Conservation (phyloP, 257 asterid genomes). For the Voacanga thouarsii region DNA sequence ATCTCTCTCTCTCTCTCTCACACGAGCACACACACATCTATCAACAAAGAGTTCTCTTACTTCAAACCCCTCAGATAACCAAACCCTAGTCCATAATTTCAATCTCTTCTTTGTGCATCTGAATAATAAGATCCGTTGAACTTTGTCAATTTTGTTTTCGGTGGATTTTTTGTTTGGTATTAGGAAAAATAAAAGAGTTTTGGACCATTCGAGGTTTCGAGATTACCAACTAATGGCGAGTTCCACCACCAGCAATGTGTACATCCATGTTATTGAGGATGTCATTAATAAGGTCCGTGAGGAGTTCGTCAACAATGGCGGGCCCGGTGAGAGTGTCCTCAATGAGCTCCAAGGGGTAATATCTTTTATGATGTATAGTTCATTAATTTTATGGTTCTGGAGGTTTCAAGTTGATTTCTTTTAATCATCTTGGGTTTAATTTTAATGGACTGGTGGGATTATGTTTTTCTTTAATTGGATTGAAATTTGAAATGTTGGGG, state of each 20-base stretch:
- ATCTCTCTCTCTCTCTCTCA: background rate
- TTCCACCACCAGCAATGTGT: slow-evolving; percentile 71
- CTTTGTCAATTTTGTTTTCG: background rate
- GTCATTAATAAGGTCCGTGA: slow-evolving; percentile 63
- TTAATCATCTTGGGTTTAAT: background rate
- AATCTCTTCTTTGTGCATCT: background rate
- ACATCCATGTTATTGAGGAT: slow-evolving; percentile 83
- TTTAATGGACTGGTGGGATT: background rate
- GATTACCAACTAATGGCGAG: slow-evolving; percentile 52
- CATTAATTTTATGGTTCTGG: background rate
- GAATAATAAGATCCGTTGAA: background rate
- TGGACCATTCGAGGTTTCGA: slow-evolving; percentile 17
- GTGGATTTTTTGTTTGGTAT: background rate
- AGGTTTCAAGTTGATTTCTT: background rate
- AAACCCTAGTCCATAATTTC: slow-evolving; percentile 24
- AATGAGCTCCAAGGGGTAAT: slow-evolving; percentile 89
- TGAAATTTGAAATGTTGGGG: background rate
- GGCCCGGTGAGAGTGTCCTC: slow-evolving; percentile 87
- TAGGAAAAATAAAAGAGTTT: background rate
- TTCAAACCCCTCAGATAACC: slow-evolving; percentile 16
- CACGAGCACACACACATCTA: background rate
- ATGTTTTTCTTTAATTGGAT: background rate
- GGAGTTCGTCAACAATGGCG: slow-evolving; percentile 45
- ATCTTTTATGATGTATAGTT: background rate
- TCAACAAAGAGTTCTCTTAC: slow-evolving; percentile 8